Evolutionary conservation across 768 basidiomycete genomes (phyloP).

Genomic region (Podaxis mareebaensis): DNA sequence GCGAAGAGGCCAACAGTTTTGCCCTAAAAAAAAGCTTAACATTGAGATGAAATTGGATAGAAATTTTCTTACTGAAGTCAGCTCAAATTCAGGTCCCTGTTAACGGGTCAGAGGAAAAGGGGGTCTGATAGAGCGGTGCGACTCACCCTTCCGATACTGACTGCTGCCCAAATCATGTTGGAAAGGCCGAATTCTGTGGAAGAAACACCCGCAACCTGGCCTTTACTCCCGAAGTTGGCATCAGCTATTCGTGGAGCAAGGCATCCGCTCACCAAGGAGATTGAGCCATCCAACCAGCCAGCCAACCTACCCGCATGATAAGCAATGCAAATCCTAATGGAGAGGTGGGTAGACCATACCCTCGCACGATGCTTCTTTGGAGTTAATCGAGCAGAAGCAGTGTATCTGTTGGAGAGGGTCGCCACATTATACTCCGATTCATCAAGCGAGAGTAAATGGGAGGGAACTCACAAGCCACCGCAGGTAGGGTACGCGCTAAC

Average conservation of each 20-base stretch:
- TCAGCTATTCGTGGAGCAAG: background rate
- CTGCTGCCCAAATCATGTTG: conserved; percentile 81
- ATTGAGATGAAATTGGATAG: background rate
- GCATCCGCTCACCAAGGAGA: conserved; percentile 1
- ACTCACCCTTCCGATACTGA: conserved; percentile 53
- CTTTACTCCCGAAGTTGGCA: conserved; percentile 27
- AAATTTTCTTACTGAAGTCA: conserved; percentile 44
- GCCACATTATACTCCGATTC: conserved; percentile 4
- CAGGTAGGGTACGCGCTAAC: conserved; percentile 77
- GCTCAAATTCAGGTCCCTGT: conserved; percentile 56
- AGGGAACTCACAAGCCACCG: conserved; percentile 58
- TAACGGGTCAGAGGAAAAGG: conserved; percentile 7
- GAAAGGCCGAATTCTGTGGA: conserved; percentile 84
- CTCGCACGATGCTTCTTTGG: conserved; percentile 64
- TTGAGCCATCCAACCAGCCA: conserved; percentile 61
- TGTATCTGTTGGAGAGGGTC: conserved; percentile 49
- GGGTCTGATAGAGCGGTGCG: conserved; percentile 8
- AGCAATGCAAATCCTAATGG: background rate
- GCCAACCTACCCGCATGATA: conserved; percentile 46
- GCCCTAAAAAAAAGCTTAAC: conserved; percentile 35
- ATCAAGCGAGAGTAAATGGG: background rate
- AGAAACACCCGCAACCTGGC: conserved; percentile 83
- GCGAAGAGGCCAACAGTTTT: conserved; percentile 79
- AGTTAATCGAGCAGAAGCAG: conserved; percentile 76
- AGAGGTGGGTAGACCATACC: conserved; percentile 33